Conservation (phyloP, 2,329 filamentous ascomycete species). For the Xylariaceae sp. region DNA sequence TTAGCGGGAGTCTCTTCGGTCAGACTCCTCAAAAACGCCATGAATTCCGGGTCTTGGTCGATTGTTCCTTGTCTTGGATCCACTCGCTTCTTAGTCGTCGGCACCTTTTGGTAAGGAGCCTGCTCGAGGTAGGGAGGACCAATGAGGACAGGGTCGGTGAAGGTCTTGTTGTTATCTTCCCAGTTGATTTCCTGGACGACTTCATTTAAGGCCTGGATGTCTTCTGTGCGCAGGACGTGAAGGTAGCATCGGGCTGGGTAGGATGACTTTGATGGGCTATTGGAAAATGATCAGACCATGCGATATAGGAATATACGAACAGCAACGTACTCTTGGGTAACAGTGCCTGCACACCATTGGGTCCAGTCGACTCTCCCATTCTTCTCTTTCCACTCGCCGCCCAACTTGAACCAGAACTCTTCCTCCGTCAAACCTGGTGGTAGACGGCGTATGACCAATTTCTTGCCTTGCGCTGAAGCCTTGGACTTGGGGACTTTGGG, state of each 20-base stretch:
- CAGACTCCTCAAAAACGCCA: constrained; percentile 82
- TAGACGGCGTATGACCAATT: constrained; percentile 78
- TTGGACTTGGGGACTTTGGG: constrained; percentile 43
- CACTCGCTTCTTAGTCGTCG: constrained; percentile 66
- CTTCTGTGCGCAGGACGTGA: constrained; percentile 68
- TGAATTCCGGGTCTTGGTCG: constrained; percentile 93
- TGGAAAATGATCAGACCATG: no score
- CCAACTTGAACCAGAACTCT: constrained; percentile 70
- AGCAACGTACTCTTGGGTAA: constrained; percentile 71
- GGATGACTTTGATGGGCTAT: constrained; percentile 78
- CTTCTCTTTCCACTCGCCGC: constrained; percentile 77
- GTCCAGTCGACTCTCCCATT: constrained; percentile 83
- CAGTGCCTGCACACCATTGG: constrained; percentile 61
- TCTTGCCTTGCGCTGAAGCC: constrained; percentile 61
- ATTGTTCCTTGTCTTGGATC: constrained; percentile 92
- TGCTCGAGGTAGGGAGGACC: constrained; percentile 79
- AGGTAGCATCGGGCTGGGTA: constrained; percentile 77
- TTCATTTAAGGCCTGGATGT: constrained; percentile 65
- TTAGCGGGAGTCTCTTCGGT: constrained; percentile 59
- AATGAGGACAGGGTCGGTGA: constrained; percentile 66
- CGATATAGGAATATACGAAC: background rate
- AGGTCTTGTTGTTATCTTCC: constrained; percentile 76
- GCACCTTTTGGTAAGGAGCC: constrained; percentile 78
- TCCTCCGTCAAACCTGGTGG: constrained; percentile 78
- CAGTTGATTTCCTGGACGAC: constrained; percentile 66